Evolutionary conservation across 2,329 filamentous ascomycete genomes (phyloP).

Genomic region (Seiridium cupressi): DNA sequence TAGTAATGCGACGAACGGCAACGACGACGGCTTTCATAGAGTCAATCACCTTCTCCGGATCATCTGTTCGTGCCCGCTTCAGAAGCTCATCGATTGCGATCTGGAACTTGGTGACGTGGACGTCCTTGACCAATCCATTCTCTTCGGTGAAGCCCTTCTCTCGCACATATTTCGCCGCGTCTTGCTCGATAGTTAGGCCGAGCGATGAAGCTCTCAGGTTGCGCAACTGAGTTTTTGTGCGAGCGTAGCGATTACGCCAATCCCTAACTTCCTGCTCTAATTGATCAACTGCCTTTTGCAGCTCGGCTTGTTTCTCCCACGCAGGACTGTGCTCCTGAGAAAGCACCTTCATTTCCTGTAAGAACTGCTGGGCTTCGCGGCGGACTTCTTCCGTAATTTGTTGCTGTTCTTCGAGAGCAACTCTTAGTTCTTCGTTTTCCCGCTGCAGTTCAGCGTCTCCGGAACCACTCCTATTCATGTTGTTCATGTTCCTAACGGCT

Average conservation of each 20-base stretch:
- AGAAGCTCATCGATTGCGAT: conserved; percentile 90
- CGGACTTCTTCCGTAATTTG: conserved; percentile 84
- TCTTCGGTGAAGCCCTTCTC: conserved; percentile 68
- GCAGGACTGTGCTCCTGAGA: conserved; percentile 77
- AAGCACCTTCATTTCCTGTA: conserved; percentile 85
- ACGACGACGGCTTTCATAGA: conserved; percentile 85
- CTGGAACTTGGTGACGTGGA: conserved; percentile 94
- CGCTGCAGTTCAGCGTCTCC: conserved; percentile 56
- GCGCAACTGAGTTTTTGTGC: conserved; percentile 82
- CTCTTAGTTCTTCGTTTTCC: conserved; percentile 69
- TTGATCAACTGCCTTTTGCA: conserved; percentile 71
- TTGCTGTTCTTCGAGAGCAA: conserved; percentile 69
- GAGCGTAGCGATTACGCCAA: conserved; percentile 88
- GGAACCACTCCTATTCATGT: conserved; percentile 18
- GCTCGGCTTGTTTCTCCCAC: conserved; percentile 77
- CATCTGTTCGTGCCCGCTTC: conserved; percentile 70
- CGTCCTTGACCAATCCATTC: conserved; percentile 80
- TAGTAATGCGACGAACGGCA: conserved; percentile 79
- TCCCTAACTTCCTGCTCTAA: conserved; percentile 82
- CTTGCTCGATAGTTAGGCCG: conserved; percentile 66
- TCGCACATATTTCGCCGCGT: conserved; percentile 65
- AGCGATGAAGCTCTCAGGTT: conserved; percentile 78
- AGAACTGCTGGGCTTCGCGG: conserved; percentile 75
- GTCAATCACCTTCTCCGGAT: conserved; percentile 73
- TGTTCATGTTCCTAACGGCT: conserved; percentile 18